phyloP scores from a whole-genome alignment of 2,329 filamentous ascomycete genomes.

The Dactylonectria macrodidyma region DNA sequence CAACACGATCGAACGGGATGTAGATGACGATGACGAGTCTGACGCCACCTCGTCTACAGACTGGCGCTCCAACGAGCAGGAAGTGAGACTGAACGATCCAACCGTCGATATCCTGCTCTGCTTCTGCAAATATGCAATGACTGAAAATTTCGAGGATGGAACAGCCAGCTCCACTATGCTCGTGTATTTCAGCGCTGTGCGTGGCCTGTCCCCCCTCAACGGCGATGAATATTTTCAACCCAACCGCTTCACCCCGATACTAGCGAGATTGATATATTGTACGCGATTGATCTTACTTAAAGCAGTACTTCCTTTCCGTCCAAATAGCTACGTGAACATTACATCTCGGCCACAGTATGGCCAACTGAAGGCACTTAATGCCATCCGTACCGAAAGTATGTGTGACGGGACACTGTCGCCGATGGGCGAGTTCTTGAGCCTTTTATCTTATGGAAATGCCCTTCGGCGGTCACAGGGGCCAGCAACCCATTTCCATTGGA shows the following conservation, averaged over 20 bases:
- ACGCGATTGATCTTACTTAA: slow-evolving; percentile 16
- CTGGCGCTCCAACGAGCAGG: background rate
- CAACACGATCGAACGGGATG: too few relatives aligned
- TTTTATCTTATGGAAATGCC: slow-evolving; percentile 14
- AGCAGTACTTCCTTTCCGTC: background rate
- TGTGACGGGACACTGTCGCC: slow-evolving; percentile 5
- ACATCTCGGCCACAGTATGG: slow-evolving; percentile 8
- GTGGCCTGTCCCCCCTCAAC: background rate
- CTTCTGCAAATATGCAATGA: slow-evolving; percentile 13
- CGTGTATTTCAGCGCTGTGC: background rate
- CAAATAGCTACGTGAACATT: slow-evolving; percentile 6
- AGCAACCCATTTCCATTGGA: too few relatives aligned
- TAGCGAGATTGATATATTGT: slow-evolving; percentile 17
- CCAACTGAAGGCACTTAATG: slow-evolving; percentile 9
- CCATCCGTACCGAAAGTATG: background rate
- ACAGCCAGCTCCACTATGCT: slow-evolving; percentile 15
- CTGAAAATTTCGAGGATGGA: slow-evolving; percentile 21
- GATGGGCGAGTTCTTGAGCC: slow-evolving; percentile 21
- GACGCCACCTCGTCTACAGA: background rate
- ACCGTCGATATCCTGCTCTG: slow-evolving; percentile 12
- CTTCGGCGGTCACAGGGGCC: slow-evolving; percentile 12
- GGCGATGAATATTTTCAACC: slow-evolving; percentile 13
- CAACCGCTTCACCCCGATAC: slow-evolving; percentile 10
- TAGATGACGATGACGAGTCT: too few relatives aligned
- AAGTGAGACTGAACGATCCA: background rate